These are phyloP conservation scores for Fusarium xyrophilum DNA, from an alignment of 2,329 filamentous ascomycete genomes.

Conservation along the genomic window DNA sequence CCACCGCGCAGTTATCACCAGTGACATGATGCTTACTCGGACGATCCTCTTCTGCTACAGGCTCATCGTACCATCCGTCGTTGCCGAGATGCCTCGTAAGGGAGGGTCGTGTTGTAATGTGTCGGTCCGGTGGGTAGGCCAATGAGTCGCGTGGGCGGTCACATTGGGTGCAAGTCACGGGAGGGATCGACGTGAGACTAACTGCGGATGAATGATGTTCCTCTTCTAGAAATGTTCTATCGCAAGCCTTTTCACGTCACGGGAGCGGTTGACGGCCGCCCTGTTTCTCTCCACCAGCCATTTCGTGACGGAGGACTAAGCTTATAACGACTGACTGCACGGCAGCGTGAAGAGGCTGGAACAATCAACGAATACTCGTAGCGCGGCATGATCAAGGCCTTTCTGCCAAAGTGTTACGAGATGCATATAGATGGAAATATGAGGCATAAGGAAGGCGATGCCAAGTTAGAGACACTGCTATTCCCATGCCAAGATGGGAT, in stretches of 20 bases:
- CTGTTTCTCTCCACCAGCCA: background rate
- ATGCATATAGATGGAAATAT: background rate
- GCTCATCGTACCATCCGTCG: slow-evolving; percentile 18
- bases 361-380: background rate
- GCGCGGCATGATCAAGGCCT: background rate
- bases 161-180: background rate
- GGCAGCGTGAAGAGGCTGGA: background rate
- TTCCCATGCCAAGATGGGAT: slow-evolving; percentile 15
- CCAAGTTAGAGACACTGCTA: background rate
- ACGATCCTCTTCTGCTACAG: slow-evolving; percentile 3
- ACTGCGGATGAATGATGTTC: slow-evolving; percentile 12
- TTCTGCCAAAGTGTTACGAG: background rate
- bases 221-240: slow-evolving; percentile 32
- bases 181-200: slow-evolving; percentile 17
- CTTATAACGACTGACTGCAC: no score
- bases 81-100: background rate
- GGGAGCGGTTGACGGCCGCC: slow-evolving; percentile 5
- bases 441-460: background rate
- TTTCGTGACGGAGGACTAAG: background rate
- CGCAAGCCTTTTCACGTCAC: slow-evolving; percentile 21
- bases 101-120: background rate
- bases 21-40: slow-evolving; percentile 6
- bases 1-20: slow-evolving; percentile 11
- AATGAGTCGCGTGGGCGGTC: background rate
- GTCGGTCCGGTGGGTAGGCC: slow-evolving; percentile 18